A percentile compares a stretch with the other conserved stretches of the same genome.
phyloP scores from a whole-genome alignment of 257 asterid species.

The Jacaranda mimosifolia region DNA sequence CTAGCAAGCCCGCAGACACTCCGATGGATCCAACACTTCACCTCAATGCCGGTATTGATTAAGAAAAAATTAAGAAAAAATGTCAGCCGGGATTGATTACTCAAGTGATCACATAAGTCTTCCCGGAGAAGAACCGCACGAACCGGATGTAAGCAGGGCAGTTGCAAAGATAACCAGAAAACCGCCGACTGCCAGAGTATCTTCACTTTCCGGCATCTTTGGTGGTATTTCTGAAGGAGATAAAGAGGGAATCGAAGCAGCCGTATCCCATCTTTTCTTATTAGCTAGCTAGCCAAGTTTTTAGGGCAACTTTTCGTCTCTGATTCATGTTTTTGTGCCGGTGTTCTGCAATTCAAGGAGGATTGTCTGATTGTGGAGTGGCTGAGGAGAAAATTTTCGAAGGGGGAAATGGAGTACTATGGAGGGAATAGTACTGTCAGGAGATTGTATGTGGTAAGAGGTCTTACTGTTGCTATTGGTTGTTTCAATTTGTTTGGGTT shows the following conservation, averaged over 20 bases:
- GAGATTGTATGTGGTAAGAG: constrained; percentile 70
- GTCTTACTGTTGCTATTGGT: constrained; percentile 78
- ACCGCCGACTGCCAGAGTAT: constrained; percentile 35
- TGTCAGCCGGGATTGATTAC: constrained; percentile 83
- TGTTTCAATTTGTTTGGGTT: constrained; percentile 83
- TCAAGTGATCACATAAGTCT: constrained; percentile 50
- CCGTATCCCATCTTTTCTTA: constrained; percentile 79
- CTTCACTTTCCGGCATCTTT: constrained; percentile 67
- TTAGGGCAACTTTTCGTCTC: constrained; percentile 79
- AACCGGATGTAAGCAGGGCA: too few species aligned
- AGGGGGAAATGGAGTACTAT: constrained; percentile 38
- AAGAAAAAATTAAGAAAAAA: constrained; percentile 39
- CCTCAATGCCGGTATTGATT: too few species aligned
- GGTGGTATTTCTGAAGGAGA: constrained; percentile 70
- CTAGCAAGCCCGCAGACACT: too few species aligned
- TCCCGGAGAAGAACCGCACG: constrained; percentile 41
- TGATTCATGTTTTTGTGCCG: constrained; percentile 83
- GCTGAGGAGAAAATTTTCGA: constrained; percentile 57
- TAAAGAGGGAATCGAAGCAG: constrained; percentile 65
- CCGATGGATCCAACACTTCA: too few species aligned
- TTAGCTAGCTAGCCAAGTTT: constrained; percentile 65
- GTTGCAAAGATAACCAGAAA: neutral
- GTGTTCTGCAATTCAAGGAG: constrained; percentile 76
- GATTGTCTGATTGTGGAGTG: constrained; percentile 78
- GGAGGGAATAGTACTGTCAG: constrained; percentile 40